Base-by-base conservation (phyloP, 1,139 yeast species). In the Sugiyamaella xylanicola region DNA sequence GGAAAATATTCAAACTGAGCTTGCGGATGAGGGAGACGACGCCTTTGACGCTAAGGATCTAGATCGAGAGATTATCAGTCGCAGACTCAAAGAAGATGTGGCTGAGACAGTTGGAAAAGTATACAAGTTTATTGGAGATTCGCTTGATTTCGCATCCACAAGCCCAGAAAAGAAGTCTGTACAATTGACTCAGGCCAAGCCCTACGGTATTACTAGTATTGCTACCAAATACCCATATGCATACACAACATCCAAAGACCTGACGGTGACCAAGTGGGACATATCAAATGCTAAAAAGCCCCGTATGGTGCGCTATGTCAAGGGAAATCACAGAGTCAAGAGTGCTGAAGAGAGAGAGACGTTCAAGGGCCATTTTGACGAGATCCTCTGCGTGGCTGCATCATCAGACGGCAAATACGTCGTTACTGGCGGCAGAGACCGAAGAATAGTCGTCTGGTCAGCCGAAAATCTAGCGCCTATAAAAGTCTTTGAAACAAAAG, bases 31-130 rank as follows among this genome's bases (percentile, higher is more conserved):
- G 13, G 68, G 63, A 11, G 63, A 80, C 29, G 79, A 77, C 55
- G 91, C 86, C 44, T 90, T 90, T 65, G 95, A 90, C 75, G 97
- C 98, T n/a, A 83, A 85, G 63, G 97, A 92, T 65, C 74, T 93
- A 65, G 99, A 93, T 71, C 81, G 86, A 57, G 98, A 93, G 64
- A 86, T 87, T 62, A 79, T 93, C 55, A 81, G 92, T 3, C 78
- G 87, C 48, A 80, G 99, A 66, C 78, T 93, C 63, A 89, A 85
- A 67, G 83, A 83, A 59, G 99, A 93, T 68, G 96, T 89, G 48
- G 96, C 96, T 0, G 97, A 90, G 69, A 84, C 83, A 56, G 86
- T 86, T 67, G 98, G 98, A 37, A 82, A 83, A 63, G 81, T 91
- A 19, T 92, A 86, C 70, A 83, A 89, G 67, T 83, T 81, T 64